A percentile compares a stretch with the other conserved stretches of the same genome.
Evolutionary conservation across 2,329 filamentous ascomycete genomes (phyloP).

Genomic region (Paraphoma chrysanthemicola): DNA sequence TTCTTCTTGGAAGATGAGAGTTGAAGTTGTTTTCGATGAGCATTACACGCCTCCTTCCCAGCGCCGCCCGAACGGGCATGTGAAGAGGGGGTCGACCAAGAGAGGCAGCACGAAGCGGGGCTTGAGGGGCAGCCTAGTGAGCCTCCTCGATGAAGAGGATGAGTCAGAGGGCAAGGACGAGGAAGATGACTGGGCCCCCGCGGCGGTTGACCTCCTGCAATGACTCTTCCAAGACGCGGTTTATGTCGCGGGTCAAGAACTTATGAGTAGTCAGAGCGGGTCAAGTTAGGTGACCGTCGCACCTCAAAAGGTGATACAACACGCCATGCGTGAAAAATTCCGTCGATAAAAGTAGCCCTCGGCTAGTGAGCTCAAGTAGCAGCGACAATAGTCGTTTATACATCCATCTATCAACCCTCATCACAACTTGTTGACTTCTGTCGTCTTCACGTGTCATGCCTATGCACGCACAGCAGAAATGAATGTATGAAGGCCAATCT

Average conservation of each 20-base stretch:
- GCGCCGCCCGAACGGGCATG: conserved; percentile 50
- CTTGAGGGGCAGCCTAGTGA: conserved; percentile 32
- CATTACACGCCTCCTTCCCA: conserved; percentile 47
- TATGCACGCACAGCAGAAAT: no score
- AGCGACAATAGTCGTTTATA: no score
- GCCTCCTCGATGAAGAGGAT: conserved; percentile 61
- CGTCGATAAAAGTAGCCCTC: no score
- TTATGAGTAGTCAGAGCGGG: conserved; percentile 30
- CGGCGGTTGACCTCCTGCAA: conserved; percentile 66
- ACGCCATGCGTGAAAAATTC: no score
- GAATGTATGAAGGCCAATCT: no score
- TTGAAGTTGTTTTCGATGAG: conserved; percentile 69
- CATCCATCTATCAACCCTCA: no score
- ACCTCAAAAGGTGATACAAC: no score
- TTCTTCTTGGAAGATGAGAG: conserved; percentile 94
- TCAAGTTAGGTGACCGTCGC: conserved; percentile 65
- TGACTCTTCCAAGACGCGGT: conserved; percentile 37
- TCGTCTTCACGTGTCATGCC: no score
- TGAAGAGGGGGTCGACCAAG: conserved; percentile 46
- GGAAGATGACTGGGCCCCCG: conserved; percentile 63
- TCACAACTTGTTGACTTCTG: no score
- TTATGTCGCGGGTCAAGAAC: neutral
- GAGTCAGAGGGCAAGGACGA: conserved; percentile 69
- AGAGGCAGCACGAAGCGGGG: conserved; percentile 45
- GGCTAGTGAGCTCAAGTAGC: no score